Base-by-base conservation (phyloP, 768 basidiomycete species). In the Trametes cinnabarina region DNA sequence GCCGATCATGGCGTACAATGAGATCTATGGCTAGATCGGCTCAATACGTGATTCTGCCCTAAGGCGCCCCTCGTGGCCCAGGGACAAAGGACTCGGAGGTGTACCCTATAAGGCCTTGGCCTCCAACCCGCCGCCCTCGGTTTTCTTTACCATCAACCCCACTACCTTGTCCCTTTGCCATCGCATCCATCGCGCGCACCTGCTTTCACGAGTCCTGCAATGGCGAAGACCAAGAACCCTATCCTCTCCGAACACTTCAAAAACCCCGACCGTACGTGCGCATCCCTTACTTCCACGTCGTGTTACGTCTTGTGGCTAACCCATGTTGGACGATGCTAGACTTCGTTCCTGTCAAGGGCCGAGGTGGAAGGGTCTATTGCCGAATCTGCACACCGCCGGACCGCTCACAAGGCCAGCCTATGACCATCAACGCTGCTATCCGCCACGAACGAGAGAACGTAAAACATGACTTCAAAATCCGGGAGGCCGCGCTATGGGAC, bases 291-390 rank as follows among this genome's bases (percentile, higher is more conserved):
- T 37, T 25, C 19, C 47, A 37, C 28, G 41, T 2, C 6, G 43
- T 42, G 15, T 30, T 28, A 28, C 6, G 43, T 42, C 17, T 30
- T 28, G 35, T 55, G 34, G 43, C 48, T 60, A 34, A 34, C 19
- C 7, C 15, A 46, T 47, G 25, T 28, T 28, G n/a, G 40, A 1
- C 26, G 7, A 11, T 35, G n/a, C n/a, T 47, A 72, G 69, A 71
- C 57, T 72, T 70, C 42, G 56, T 30, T 10, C 57, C 41, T 40
- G 37, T 50, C 19, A 61, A 57, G 6, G 65, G 66, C 28, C 59
- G 61, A 26, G 60, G 62, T 34, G 66, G 67, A 57, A 74, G 72
- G 69, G 50, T 51, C 3, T 62, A 66, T 39, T 77, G 72, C 60
- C 70, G 68, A 41, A 49, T 67, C n/a, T 75, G 75, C 64, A 66